These are phyloP conservation scores for Nothopassalora personata DNA, from an alignment of 2,329 filamentous ascomycete species.

Conservation along the genomic window DNA sequence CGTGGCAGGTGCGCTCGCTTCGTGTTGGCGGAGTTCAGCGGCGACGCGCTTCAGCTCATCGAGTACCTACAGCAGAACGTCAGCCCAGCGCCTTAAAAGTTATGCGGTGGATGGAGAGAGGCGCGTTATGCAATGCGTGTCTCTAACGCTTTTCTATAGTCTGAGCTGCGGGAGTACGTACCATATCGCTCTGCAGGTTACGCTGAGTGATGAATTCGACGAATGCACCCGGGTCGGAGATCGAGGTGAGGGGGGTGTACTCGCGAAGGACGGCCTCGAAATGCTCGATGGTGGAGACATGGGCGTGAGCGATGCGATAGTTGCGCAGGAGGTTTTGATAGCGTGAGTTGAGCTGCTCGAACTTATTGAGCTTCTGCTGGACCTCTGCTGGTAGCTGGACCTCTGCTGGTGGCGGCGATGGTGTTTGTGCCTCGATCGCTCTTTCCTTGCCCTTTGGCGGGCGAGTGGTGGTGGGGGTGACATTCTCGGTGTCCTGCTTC, in stretches of 20 bases:
- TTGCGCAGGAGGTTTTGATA: conserved; percentile 88
- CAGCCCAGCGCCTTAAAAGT: too few relatives aligned
- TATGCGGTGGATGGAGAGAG: too few relatives aligned
- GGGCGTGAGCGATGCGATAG: conserved; percentile 83
- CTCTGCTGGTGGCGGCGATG: background rate
- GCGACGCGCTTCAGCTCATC: conserved; percentile 86
- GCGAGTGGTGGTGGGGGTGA: conserved; percentile 8
- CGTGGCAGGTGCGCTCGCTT: conserved; percentile 18
- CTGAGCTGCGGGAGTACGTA: conserved; percentile 33
- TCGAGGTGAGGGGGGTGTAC: conserved; percentile 84
- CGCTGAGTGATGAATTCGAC: conserved; percentile 87
- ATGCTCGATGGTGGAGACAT: conserved; percentile 80
- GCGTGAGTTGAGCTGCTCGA: conserved; percentile 84
- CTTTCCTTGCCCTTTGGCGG: conserved; percentile 23
- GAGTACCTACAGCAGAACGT: conserved; percentile 41
- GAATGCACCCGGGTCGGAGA: conserved; percentile 75
- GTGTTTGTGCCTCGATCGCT: conserved; percentile 17
- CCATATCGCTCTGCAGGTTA: conserved; percentile 81
- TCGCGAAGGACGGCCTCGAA: conserved; percentile 90
- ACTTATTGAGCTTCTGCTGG: conserved; percentile 67
- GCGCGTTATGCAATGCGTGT: too few relatives aligned
- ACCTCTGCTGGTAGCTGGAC: conserved; percentile 62
- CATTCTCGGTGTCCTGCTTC: conserved; percentile 21
- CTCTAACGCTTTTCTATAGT: too few relatives aligned
- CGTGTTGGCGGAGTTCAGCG: conserved; percentile 4